Conservation (phyloP, 192 early-diverging fungal genomes). For the Jimgerdemannia flammicorona region DNA sequence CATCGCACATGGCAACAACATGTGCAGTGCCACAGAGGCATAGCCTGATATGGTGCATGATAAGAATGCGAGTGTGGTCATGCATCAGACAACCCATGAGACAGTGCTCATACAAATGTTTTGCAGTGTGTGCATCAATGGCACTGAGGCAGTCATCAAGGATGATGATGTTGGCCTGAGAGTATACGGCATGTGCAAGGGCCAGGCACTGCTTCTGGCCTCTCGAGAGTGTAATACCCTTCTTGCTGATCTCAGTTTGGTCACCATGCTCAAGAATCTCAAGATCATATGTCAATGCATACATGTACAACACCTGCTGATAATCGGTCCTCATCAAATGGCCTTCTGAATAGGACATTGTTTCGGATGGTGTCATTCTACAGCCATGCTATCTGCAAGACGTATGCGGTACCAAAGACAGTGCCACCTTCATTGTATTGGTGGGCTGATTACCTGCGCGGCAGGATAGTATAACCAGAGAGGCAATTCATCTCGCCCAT, state of each 20-base stretch:
- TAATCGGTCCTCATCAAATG: conserved; percentile 75
- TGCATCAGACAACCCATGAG: conserved; percentile 74
- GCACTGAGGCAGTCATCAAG: conserved; percentile 92
- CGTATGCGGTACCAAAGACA: conserved; percentile 71
- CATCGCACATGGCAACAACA: conserved; percentile 61
- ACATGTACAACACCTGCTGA: conserved; percentile 73
- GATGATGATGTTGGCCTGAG: conserved; percentile 55
- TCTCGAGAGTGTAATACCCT: conserved; percentile 78
- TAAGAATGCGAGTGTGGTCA: conserved; percentile 78
- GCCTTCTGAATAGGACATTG: conserved; percentile 84
- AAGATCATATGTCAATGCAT: conserved; percentile 83
- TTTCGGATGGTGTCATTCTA: conserved; percentile 22
- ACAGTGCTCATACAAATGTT: conserved; percentile 75
- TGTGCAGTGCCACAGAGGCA: conserved; percentile 51
- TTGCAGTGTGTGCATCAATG: conserved; percentile 92
- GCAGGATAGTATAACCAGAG: conserved; percentile 39
- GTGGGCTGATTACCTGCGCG: conserved; percentile 13
- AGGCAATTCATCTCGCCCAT: conserved; percentile 74
- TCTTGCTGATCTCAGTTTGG: conserved; percentile 91
- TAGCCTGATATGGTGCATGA: conserved; percentile 79
- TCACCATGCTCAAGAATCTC: conserved; percentile 83
- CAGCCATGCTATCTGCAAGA: conserved; percentile 66
- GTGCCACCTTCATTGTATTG: conserved; percentile 37
- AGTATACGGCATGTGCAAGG: conserved; percentile 85
- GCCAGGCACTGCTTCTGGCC: conserved; percentile 82